Base-by-base conservation (phyloP, 495 filamentous ascomycete genomes). In the Massariosphaeria phaeospora region DNA sequence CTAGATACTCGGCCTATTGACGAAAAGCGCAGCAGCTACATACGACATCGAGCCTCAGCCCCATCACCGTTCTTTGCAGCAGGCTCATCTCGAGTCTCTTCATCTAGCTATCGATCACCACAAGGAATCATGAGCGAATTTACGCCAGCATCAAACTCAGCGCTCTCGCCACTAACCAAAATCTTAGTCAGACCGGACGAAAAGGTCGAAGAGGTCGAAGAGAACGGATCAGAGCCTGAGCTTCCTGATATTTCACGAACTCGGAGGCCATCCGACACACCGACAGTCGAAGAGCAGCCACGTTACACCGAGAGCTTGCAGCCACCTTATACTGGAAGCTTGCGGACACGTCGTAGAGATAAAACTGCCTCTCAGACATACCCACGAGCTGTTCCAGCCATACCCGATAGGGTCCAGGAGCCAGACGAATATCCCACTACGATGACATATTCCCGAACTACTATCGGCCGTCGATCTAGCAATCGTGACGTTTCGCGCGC, bases 1-100 rank as follows among this genome's bases (percentile, higher is more conserved):
- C 38, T 52, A 7, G 68, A 70, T 50, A 48, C 48, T 10, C 41
- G 65, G 10, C 52, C 66, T 3, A 42, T 70, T 23, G 34, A 59
- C n/a, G 66, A 70, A 23, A 66, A 64, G 35, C 57, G 68, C 4
- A 57, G 56, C 35, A 66, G 62, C 24, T 69, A 59, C 51, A 67
- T 70, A 17, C 50, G 61, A 29, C 66, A 70, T 46, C 53, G 68
- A 18, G 65, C 65, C 1, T 55, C 55, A 6, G 51, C 46, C 11
- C 48, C 43, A 23, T 65, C 54, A 10, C 62, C 62, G 2, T 65
- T 65, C 46, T 61, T 62, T 44, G 57, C 24, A 6, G 48, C 54
- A 24, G 35, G 45, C 49, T 50, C 59, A 18, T 62, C 53, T 5
- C 54, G 60, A 2, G 27, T 56, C 11, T 58, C 54, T 26, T 58